Evolutionary conservation across 306 rosid genomes (phyloP), one percentile per base, ranked within the genome.

Genomic region (Lagenaria siceraria): DNA sequence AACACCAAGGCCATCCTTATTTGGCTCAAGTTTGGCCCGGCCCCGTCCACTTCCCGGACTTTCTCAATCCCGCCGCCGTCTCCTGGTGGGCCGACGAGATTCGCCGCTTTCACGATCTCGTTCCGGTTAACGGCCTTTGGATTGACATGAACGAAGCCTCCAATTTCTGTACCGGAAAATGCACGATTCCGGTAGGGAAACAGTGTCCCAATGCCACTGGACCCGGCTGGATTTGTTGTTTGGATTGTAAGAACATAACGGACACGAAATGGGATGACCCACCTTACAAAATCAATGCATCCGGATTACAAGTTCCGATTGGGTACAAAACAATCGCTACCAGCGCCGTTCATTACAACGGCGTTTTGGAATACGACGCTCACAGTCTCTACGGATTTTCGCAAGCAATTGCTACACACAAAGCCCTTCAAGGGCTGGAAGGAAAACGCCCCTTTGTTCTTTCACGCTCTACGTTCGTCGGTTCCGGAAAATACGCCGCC

Each of bases 21-120:
- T 36, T 94, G 82, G 98, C 95, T 68, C 97, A 94, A 82, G 97
- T 92, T 31, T 94, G 98, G 98, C 98, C 98, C 0, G 98, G 98
- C 1, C 92, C 98, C 8, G 98, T 94, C 11, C 79, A 94, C 84
- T 92, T 90, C 74, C 98, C 97, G 0, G 98, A 92, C 85, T 94
- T 90, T 79, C 98, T 94, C 33, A 92, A 90, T 79, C 98, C 97
- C 19, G 90, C 88, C 79, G 90, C 98, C 0, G 95, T 89, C 55
- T 78, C 89, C 14, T 91, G 98, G 97, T 94, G 98, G 97, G 91
- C 74, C 12, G 98, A 94, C 25, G 98, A 94, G 90, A 77, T 94
- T 68, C 85, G 83, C 55, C 95, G 97, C 40, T 94, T 94, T 81
- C 98, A 94, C 75, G 89, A 92, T 60, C 98, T 94, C 51, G 95